phyloP scores from a whole-genome alignment of 1,284 basidiomycete species.

The Sanghuangporus baumii region DNA sequence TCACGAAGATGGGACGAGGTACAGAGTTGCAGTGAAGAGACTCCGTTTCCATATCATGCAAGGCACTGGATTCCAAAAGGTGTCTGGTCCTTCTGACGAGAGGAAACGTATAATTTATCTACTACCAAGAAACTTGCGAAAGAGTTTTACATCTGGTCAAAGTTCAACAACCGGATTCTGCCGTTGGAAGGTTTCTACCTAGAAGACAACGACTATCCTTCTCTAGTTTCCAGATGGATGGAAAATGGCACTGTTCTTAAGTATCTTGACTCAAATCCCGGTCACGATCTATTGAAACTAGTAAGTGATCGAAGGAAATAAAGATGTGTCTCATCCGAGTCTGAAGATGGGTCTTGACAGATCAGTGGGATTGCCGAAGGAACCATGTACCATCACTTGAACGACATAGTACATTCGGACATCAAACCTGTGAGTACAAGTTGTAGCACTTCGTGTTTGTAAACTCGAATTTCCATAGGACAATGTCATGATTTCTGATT shows the following conservation, averaged over 20 bases:
- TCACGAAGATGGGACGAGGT: too few relatives aligned
- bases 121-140: not conserved
- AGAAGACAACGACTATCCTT: not conserved
- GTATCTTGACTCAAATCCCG: not conserved
- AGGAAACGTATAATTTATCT: not conserved
- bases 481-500: constrained; percentile 4
- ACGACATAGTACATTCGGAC: constrained; percentile 5
- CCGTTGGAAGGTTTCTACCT: not conserved
- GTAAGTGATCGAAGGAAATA: not conserved
- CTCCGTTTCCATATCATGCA: not conserved
- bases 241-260: not conserved
- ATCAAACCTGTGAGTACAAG: constrained; percentile 1
- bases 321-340: not conserved
- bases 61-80: not conserved
- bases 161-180: not conserved
- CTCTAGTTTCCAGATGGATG: not conserved
- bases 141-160: constrained; percentile 5
- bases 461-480: not conserved
- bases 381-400: not conserved
- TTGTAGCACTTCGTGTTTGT: not conserved
- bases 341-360: not conserved
- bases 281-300: not conserved
- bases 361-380: constrained; percentile 1
- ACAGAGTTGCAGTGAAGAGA: not conserved
- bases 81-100: not conserved